Evolutionary conservation across 1,284 basidiomycete genomes (phyloP).

Genomic region (Takashimella koratensis): DNA sequence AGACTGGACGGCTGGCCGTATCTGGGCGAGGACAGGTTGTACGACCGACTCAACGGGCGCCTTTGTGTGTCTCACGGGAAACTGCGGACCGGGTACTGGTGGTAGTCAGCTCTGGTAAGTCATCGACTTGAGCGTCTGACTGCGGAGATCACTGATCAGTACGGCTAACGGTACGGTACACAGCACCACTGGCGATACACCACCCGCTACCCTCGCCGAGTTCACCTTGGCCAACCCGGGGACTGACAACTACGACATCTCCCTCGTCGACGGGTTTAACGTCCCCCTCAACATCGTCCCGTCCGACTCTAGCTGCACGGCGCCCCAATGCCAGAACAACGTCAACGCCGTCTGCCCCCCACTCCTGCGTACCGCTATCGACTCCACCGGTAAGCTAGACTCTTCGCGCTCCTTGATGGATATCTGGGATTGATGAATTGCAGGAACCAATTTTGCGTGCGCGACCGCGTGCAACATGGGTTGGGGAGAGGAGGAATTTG

Average conservation of each 20-base stretch:
- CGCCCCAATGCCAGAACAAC: constrained; percentile 22
- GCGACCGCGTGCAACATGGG: constrained; percentile 24
- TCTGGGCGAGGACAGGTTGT: constrained; percentile 35
- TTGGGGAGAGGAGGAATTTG: constrained; percentile 24
- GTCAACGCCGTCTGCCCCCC: constrained; percentile 26
- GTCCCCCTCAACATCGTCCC: constrained; percentile 27
- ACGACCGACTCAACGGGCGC: constrained; percentile 11
- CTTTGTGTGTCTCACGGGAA: constrained; percentile 26
- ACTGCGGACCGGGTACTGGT: constrained; percentile 14
- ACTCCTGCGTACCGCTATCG: constrained; percentile 18
- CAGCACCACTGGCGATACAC: background rate
- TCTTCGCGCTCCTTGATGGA: background rate
- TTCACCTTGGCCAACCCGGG: constrained; percentile 19
- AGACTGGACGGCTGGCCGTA: constrained; percentile 23
- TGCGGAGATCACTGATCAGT: too few species aligned
- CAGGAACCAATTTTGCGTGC: constrained; percentile 27
- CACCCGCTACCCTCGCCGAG: constrained; percentile 29
- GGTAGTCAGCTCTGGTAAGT: constrained; percentile 20
- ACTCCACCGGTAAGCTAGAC: constrained; percentile 26
- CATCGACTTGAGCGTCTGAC: too few species aligned
- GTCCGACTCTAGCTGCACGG: constrained; percentile 11
- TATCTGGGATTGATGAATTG: too few species aligned
- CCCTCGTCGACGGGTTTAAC: constrained; percentile 39
- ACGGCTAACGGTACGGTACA: too few species aligned
- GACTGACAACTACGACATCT: constrained; percentile 30